Percentiles rank a stretch among this genome's conserved stretches.
Evolutionary conservation across 2,329 filamentous ascomycete genomes (phyloP).

Genomic region (Alternaria angustiovoidea): DNA sequence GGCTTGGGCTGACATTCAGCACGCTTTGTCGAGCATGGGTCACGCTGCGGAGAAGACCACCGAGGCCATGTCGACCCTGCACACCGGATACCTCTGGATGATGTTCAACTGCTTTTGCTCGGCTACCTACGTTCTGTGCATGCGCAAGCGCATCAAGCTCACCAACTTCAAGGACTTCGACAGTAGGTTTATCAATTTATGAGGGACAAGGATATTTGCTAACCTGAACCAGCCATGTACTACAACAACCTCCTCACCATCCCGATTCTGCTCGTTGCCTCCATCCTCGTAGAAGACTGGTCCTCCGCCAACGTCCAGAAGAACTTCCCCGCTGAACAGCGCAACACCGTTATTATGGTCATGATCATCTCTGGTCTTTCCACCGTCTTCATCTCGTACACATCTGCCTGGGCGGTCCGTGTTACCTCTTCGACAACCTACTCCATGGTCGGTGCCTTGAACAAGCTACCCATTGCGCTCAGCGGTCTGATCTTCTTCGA

Average conservation of each 20-base stretch:
- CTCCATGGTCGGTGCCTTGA: slow-evolving; percentile 97
- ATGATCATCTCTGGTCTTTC: slow-evolving; percentile 95
- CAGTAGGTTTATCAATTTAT: slow-evolving; percentile 68
- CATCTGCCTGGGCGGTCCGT: slow-evolving; percentile 97
- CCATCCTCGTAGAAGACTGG: slow-evolving; percentile 90
- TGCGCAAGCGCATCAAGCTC: slow-evolving; percentile 99
- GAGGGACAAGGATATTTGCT: neutral
- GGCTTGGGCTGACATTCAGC: slow-evolving; percentile 95
- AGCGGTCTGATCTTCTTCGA: slow-evolving; percentile 95
- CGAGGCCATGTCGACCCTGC: slow-evolving; percentile 84
- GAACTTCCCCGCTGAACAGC: slow-evolving; percentile 87
- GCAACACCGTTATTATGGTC: slow-evolving; percentile 81
- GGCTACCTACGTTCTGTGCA: slow-evolving; percentile 85
- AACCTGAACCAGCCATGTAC: slow-evolving; percentile 81
- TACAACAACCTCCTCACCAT: slow-evolving; percentile 99
- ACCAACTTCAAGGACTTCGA: slow-evolving; percentile 99
- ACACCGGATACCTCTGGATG: slow-evolving; percentile 98
- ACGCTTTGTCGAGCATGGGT: slow-evolving; percentile 73
- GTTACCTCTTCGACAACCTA: slow-evolving; percentile 98
- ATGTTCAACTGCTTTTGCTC: slow-evolving; percentile 94
- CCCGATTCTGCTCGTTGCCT: slow-evolving; percentile 83
- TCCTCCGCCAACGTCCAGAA: slow-evolving; percentile 79
- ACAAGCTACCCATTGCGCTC: slow-evolving; percentile 95
- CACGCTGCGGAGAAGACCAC: slow-evolving; percentile 66
- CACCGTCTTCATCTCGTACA: slow-evolving; percentile 99